A percentile compares a stretch with the other conserved stretches of the same genome.
Conservation (phyloP, 2,329 filamentous ascomycete species). For the Neoarthrinium moseri region DNA sequence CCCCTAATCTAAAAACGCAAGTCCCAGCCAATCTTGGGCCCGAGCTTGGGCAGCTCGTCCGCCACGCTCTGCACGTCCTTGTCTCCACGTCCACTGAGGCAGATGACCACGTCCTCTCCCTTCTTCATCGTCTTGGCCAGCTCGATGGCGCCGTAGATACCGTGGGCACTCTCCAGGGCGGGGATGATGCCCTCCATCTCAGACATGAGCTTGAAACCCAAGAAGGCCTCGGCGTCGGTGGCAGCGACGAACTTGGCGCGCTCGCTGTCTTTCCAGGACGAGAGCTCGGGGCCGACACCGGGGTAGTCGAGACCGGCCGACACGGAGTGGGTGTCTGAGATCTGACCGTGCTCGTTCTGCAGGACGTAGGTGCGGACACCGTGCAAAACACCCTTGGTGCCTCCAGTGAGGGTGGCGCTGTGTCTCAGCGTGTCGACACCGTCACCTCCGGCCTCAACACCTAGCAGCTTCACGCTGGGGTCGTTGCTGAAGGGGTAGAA, state of each 20-base stretch:
- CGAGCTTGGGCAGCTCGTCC: constrained; percentile 84
- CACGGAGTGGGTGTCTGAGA: constrained; percentile 91
- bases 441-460: constrained; percentile 93
- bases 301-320: constrained; percentile 97
- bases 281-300: constrained; percentile 90
- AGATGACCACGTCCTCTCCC: constrained; percentile 89
- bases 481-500: constrained; percentile 95
- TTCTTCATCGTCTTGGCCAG: constrained; percentile 90
- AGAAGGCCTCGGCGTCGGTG: constrained; percentile 87
- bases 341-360: constrained; percentile 90
- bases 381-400: constrained; percentile 89
- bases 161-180: constrained; percentile 90
- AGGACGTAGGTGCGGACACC: constrained; percentile 95
- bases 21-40: constrained; percentile 81
- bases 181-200: constrained; percentile 96
- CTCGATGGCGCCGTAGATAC: constrained; percentile 84
- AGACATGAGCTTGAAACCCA: constrained; percentile 80
- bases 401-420: constrained; percentile 82
- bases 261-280: constrained; percentile 86
- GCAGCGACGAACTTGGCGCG: constrained; percentile 88
- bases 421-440: constrained; percentile 84
- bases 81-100: constrained; percentile 88
- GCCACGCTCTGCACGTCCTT: constrained; percentile 99
- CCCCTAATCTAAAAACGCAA: constrained; percentile 49
- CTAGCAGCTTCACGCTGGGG: constrained; percentile 79